phyloP scores from a whole-genome alignment of 768 basidiomycete genomes.

The Phylloporus sp. region DNA sequence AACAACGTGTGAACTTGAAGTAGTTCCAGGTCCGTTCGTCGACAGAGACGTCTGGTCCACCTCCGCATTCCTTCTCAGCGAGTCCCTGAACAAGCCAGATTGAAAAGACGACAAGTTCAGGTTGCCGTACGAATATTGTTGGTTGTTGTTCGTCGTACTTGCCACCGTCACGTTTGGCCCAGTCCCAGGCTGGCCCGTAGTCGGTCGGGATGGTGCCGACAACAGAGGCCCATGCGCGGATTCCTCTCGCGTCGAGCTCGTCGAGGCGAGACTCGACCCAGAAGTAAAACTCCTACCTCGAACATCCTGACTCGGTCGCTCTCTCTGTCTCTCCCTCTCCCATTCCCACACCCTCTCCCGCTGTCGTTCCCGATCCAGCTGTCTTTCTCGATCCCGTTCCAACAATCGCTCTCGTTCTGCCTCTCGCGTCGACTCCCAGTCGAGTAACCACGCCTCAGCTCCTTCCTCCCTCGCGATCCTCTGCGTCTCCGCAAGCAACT shows the following conservation, averaged over 20 bases:
- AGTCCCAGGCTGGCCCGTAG: constrained; percentile 7
- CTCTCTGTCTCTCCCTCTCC: constrained; percentile 19
- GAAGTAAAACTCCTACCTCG: constrained; percentile 15
- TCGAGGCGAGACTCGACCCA: constrained; percentile 11
- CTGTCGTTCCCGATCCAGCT: constrained; percentile 12
- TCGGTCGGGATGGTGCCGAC: constrained; percentile 1
- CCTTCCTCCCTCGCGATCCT: constrained; percentile 7
- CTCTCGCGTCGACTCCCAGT: constrained; percentile 15
- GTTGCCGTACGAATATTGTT: constrained; percentile 27
- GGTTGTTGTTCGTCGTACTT: constrained; percentile 9
- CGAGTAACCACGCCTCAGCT: constrained; percentile 11
- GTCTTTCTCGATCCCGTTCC: constrained; percentile 7
- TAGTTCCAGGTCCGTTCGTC: constrained; percentile 3
- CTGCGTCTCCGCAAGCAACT: constrained; percentile 19
- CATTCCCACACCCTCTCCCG: constrained; percentile 17
- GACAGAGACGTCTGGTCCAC: constrained; percentile 18
- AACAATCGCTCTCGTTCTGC: constrained; percentile 9
- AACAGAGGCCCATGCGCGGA: neutral
- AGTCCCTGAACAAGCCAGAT: constrained; percentile 31
- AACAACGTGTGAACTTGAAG: constrained; percentile 7
- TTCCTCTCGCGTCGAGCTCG: constrained; percentile 19
- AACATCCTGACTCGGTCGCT: constrained; percentile 11
- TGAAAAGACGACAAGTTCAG: constrained; percentile 30
- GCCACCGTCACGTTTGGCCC: neutral
- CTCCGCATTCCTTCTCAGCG: constrained; percentile 25